phyloP scores from a whole-genome alignment of 495 filamentous ascomycete species.

The Xylaria palmicola region DNA sequence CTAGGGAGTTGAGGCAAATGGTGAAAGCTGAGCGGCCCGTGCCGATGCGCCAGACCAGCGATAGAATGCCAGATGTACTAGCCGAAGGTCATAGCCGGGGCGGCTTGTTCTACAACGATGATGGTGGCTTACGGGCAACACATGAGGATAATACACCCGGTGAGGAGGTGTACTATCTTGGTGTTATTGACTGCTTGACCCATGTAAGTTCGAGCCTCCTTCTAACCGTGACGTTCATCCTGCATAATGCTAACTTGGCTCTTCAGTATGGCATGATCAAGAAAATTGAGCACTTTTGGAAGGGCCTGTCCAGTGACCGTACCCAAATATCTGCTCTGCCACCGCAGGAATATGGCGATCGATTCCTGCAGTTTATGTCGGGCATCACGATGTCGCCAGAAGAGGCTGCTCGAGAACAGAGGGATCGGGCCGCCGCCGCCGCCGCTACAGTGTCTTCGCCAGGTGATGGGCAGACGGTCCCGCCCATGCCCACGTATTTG shows the following conservation, averaged over 20 bases:
- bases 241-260: constrained; percentile 1
- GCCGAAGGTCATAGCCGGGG: constrained; percentile 55
- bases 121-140: constrained; percentile 90
- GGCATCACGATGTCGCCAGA: constrained; percentile 86
- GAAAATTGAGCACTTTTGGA: constrained; percentile 88
- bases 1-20: constrained; percentile 84
- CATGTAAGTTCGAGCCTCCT: constrained; percentile 63
- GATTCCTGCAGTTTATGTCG: constrained; percentile 90
- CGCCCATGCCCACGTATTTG: constrained; percentile 44
- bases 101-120: constrained; percentile 77
- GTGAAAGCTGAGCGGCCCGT: constrained; percentile 91
- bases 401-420: constrained; percentile 66
- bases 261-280: constrained; percentile 81
- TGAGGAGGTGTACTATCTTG: constrained; percentile 95
- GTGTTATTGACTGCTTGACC: constrained; percentile 96
- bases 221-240: constrained; percentile 30
- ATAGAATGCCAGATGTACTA: constrained; percentile 83
- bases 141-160: constrained; percentile 82
- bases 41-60: constrained; percentile 81
- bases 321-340: constrained; percentile 91
- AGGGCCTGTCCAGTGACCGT: constrained; percentile 78
- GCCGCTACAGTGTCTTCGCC: constrained; percentile 36
- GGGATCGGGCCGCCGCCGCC: constrained; percentile 46
- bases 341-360: constrained; percentile 86
- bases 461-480: constrained; percentile 21